Percentiles rank a stretch among this genome's conserved stretches.
phyloP scores from a whole-genome alignment of 2,329 filamentous ascomycete genomes.

The Arachnomyces sp. region DNA sequence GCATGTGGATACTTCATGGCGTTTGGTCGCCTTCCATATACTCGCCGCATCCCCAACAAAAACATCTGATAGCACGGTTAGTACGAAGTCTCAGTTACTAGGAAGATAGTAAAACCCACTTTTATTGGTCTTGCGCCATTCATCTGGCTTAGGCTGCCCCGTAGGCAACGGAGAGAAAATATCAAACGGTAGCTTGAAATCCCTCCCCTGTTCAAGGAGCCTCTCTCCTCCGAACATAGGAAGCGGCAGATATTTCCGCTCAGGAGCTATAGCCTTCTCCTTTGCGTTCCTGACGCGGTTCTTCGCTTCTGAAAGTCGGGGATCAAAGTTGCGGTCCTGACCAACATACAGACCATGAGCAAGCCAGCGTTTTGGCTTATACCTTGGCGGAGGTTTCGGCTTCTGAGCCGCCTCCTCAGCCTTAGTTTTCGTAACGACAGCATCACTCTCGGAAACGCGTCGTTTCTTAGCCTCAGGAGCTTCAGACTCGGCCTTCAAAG shows the following conservation, averaged over 20 bases:
- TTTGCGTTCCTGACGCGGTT: conserved; percentile 16
- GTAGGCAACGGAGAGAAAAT: conserved; percentile 79
- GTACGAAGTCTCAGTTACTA: conserved; percentile 11
- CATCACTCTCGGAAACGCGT: conserved; percentile 32
- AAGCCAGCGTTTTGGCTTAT: conserved; percentile 64
- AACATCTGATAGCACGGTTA: conserved; percentile 55
- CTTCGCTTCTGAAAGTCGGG: conserved; percentile 41
- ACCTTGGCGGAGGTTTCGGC: conserved; percentile 17
- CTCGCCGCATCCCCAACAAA: conserved; percentile 77
- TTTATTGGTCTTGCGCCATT: conserved; percentile 85
- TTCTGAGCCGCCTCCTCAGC: conserved; percentile 16
- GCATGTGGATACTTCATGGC: conserved; percentile 67
- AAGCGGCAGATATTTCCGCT: conserved; percentile 47
- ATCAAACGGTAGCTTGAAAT: conserved; percentile 85
- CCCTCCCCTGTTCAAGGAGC: conserved; percentile 60
- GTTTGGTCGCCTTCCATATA: conserved; percentile 71
- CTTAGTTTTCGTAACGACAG: conserved; percentile 7
- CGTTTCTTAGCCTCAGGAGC: conserved; percentile 33
- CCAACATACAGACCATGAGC: conserved; percentile 79
- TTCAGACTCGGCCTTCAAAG: conserved; percentile 12
- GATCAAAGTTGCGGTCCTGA: conserved; percentile 50
- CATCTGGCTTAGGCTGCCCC: conserved; percentile 82
- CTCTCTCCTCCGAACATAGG: conserved; percentile 72
- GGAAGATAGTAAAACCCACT: conserved; percentile 52
- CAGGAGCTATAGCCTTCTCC: too few species aligned